These are phyloP conservation scores for Lojkania enalia DNA, from an alignment of 2,329 filamentous ascomycete species.

Conservation along the genomic window DNA sequence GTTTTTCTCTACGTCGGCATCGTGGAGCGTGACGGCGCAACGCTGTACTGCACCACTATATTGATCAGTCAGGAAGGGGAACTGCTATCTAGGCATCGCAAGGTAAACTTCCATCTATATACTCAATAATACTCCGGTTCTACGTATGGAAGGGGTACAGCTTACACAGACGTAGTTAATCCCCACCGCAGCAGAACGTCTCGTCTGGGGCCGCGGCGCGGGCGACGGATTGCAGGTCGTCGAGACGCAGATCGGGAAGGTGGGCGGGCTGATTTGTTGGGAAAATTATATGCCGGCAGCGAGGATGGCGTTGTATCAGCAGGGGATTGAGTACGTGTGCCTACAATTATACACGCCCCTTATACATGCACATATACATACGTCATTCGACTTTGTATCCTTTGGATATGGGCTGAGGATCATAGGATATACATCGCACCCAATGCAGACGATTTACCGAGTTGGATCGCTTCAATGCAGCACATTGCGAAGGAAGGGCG, in stretches of 20 bases:
- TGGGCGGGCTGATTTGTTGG: conserved; percentile 51
- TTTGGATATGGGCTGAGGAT: background rate
- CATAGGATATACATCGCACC: conserved; percentile 34
- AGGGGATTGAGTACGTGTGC: conserved; percentile 45
- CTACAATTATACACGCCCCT: background rate
- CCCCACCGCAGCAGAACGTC: conserved; percentile 47
- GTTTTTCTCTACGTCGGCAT: conserved; percentile 47
- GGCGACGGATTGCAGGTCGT: conserved; percentile 47
- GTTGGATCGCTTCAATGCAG: conserved; percentile 49
- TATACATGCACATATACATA: background rate
- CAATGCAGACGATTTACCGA: conserved; percentile 30
- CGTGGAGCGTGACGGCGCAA: conserved; percentile 48
- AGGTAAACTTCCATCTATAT: conserved; percentile 35
- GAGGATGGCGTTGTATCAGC: conserved; percentile 48
- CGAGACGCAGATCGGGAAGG: conserved; percentile 47
- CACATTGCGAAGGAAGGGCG: conserved; percentile 53
- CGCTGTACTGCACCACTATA: conserved; percentile 48
- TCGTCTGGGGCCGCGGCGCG: conserved; percentile 47
- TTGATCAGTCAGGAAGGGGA: conserved; percentile 44
- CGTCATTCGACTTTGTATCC: too few relatives aligned
- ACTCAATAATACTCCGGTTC: background rate
- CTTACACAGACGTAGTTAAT: conserved; percentile 33
- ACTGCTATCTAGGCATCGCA: conserved; percentile 45
- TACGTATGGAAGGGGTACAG: background rate
- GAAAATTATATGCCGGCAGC: conserved; percentile 53